Base-by-base conservation (phyloP, 2,329 filamentous ascomycete genomes). In the Lecanicillium sp. region DNA sequence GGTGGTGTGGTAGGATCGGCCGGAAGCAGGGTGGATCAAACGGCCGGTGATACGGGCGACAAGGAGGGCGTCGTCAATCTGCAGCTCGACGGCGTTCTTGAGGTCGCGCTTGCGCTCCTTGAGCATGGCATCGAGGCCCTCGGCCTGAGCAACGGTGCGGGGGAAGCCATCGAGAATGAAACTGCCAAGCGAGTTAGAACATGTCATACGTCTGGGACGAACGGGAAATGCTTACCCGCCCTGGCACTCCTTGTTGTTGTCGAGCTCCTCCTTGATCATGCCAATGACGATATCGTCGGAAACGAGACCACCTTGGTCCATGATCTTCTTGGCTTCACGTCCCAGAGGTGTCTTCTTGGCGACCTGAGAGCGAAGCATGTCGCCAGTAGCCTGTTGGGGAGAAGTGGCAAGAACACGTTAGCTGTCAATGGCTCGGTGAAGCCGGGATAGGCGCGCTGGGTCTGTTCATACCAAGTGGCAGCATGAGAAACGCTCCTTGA, bases 161-260 rank as follows among this genome's bases (percentile, higher is more conserved):
- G 93, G 93, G 79, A 98, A 98, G 57, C 93, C 93, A 67, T 98
- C 93, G 60, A 98, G 87, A 65, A 98, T 98, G 78, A 98, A 98
- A 60, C 91, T 95, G 60, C n/a, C n/a, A 36, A 36, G 41, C 48
- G 44, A 56, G 20, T 39, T 14, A 27, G 23, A 20, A 35, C n/a
- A 10, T 20, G 23, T 46, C 12, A 42, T 23, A 20, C 38, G 19
- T 7, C 4, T 6, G 46, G 24, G 29, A 37, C 30, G 44, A 19
- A 48, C n/a, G n/a, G n/a, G n/a, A 56, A 36, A 51, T 44, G 48
- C 80, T 59, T 78, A 96, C 91, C 93, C 93, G 71, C 91, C 91
- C 75, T 87, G 87, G 81, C 93, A 98, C 74, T 98, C 91, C 63
- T 80, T 72, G 77, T 98, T 98, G 72, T 79, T 86, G 63, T 94